These are phyloP conservation scores for Hypholoma fasciculare DNA, from an alignment of 768 basidiomycete species.

Conservation along the genomic window DNA sequence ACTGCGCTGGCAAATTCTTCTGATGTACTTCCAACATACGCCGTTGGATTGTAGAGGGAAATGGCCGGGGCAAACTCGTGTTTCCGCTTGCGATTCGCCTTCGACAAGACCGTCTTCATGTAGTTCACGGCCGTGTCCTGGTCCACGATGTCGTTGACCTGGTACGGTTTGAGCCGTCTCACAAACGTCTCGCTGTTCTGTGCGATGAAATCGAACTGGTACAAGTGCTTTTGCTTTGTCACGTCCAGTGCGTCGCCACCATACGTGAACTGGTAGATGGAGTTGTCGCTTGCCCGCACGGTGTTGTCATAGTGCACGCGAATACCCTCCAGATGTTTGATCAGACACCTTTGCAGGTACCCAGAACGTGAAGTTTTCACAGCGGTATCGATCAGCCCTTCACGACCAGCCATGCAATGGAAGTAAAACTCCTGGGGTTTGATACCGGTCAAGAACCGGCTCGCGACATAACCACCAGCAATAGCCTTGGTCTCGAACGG, in stretches of 20 bases:
- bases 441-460: conserved; percentile 97
- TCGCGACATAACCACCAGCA: conserved; percentile 96
- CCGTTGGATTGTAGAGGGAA: conserved; percentile 73
- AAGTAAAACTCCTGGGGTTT: conserved; percentile 99
- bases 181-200: conserved; percentile 82
- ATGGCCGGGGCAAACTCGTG: conserved; percentile 65
- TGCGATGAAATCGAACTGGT: conserved; percentile 91
- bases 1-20: conserved; percentile 86
- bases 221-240: conserved; percentile 94
- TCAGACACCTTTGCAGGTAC: conserved; percentile 95
- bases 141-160: conserved; percentile 58
- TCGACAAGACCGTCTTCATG: conserved; percentile 92
- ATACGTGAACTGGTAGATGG: conserved; percentile 94
- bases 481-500: conserved; percentile 98
- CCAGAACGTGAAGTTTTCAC: conserved; percentile 99
- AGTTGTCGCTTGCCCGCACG: conserved; percentile 91
- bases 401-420: conserved; percentile 99
- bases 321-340: conserved; percentile 97
- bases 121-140: conserved; percentile 66
- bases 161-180: conserved; percentile 65
- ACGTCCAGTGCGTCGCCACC: conserved; percentile 97
- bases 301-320: conserved; percentile 98
- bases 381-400: conserved; percentile 98
- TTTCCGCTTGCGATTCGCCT: conserved; percentile 45
- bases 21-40: conserved; percentile 86